A percentile compares a stretch with the other conserved stretches of the same genome.
Evolutionary conservation across 2,329 filamentous ascomycete genomes (phyloP).

Genomic region (Scedosporium dehoogii): DNA sequence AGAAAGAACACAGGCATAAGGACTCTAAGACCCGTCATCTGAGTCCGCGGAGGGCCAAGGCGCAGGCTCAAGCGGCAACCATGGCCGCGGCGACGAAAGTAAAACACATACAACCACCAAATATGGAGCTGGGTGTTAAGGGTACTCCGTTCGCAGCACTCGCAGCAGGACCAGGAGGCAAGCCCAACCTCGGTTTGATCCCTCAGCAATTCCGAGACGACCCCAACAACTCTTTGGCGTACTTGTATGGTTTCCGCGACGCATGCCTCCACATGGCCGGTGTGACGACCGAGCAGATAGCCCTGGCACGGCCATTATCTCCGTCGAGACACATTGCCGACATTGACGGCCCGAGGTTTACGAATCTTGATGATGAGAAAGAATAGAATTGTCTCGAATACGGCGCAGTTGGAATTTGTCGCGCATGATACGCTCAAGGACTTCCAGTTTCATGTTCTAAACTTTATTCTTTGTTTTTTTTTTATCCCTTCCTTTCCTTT

Average conservation of each 20-base stretch:
- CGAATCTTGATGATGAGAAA: neutral
- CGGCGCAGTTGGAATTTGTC: neutral
- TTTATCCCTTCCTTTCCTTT: neutral
- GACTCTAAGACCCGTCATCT: neutral
- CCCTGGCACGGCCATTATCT: neutral
- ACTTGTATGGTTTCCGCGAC: neutral
- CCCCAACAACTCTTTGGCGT: neutral
- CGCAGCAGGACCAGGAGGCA: neutral
- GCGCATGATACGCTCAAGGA: neutral
- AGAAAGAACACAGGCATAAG: neutral
- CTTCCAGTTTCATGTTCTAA: neutral
- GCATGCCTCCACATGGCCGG: neutral
- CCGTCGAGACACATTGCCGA: conserved; percentile 1
- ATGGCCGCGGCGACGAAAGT: neutral
- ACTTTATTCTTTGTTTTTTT: neutral
- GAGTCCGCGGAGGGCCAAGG: neutral
- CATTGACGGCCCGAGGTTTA: conserved; percentile 2
- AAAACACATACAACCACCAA: neutral
- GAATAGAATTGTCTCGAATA: neutral
- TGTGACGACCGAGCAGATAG: neutral
- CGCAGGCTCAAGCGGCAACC: neutral
- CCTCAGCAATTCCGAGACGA: neutral
- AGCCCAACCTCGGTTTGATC: neutral
- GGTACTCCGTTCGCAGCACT: neutral
- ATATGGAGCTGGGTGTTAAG: neutral